phyloP scores from a whole-genome alignment of 352 stramenopile species.

The Saprolegnia parasitica region DNA sequence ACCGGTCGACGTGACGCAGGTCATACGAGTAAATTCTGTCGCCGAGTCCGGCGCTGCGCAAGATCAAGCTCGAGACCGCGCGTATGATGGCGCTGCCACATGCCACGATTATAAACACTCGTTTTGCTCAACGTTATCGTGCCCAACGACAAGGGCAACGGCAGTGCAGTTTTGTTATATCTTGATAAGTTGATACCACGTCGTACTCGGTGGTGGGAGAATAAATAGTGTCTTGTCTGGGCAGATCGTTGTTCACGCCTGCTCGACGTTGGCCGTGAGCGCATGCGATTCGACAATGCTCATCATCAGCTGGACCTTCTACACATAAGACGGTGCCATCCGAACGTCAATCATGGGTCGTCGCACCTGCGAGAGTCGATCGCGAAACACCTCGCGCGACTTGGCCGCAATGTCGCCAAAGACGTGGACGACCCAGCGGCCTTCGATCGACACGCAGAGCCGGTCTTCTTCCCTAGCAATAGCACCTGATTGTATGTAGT shows the following conservation, averaged over 20 bases:
- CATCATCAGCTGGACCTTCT: constrained; percentile 23
- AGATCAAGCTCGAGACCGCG: too few species aligned
- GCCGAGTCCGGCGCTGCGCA: too few species aligned
- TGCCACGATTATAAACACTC: too few species aligned
- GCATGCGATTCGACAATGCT: constrained; percentile 8
- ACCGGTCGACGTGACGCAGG: too few species aligned
- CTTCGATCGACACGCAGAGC: constrained; percentile 7
- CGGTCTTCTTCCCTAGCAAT: background rate
- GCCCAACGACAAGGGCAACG: too few species aligned
- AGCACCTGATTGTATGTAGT: background rate
- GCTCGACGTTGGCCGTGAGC: background rate
- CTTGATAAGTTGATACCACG: too few species aligned
- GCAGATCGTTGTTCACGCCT: background rate
- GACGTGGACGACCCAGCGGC: constrained; percentile 19
- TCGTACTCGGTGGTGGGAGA: background rate
- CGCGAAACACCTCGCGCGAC: background rate
- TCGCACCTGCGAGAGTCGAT: constrained; percentile 15
- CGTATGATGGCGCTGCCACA: too few species aligned
- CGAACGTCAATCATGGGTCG: background rate
- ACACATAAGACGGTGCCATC: background rate
- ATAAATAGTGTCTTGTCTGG: background rate
- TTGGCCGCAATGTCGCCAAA: constrained; percentile 2
- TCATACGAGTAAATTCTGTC: too few species aligned
- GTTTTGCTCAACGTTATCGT: too few species aligned
- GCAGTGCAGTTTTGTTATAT: too few species aligned